These are phyloP conservation scores for Dysphania ambrosioides DNA, from an alignment of 148 eudicot species.

Conservation along the genomic window DNA sequence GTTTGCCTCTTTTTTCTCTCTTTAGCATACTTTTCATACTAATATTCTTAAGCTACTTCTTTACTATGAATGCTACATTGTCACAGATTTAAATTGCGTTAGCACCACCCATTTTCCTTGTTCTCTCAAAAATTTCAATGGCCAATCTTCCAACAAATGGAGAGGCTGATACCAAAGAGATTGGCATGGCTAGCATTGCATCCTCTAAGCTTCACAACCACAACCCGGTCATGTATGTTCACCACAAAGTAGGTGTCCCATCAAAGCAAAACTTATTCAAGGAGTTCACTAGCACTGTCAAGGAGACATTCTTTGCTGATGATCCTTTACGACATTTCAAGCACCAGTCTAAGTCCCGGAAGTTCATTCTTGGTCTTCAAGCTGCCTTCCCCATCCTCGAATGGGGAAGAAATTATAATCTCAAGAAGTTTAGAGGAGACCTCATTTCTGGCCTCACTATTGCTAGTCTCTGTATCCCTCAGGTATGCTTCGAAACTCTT, in stretches of 20 bases:
- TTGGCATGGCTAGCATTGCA: slow-evolving; percentile 34
- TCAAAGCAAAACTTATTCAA: slow-evolving; percentile 48
- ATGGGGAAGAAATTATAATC: slow-evolving; percentile 53
- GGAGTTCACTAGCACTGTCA: slow-evolving; percentile 43
- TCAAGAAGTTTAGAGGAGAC: slow-evolving; percentile 53
- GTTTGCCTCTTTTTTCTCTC: neutral
- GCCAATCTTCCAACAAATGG: slow-evolving; percentile 25
- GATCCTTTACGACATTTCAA: slow-evolving; percentile 65
- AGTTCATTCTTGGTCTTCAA: slow-evolving; percentile 54
- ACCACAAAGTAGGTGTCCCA: slow-evolving; percentile 56
- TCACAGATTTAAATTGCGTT: slow-evolving; percentile 15
- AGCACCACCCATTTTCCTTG: neutral
- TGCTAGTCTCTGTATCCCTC: slow-evolving; percentile 82
- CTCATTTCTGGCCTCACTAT: slow-evolving; percentile 71
- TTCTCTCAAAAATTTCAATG: slow-evolving; percentile 28
- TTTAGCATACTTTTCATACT: neutral
- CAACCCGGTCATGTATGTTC: slow-evolving; percentile 19
- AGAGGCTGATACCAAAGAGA: slow-evolving; percentile 37
- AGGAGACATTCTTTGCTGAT: slow-evolving; percentile 60
- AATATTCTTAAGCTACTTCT: slow-evolving; percentile 18
- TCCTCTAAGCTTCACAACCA: slow-evolving; percentile 30
- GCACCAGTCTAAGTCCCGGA: slow-evolving; percentile 46
- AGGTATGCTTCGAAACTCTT: slow-evolving; percentile 43
- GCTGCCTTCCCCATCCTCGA: slow-evolving; percentile 70
- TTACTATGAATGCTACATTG: slow-evolving; percentile 5